These are phyloP conservation scores for Globisporangium solare DNA, from an alignment of 352 stramenopile genomes.

Conservation along the genomic window DNA sequence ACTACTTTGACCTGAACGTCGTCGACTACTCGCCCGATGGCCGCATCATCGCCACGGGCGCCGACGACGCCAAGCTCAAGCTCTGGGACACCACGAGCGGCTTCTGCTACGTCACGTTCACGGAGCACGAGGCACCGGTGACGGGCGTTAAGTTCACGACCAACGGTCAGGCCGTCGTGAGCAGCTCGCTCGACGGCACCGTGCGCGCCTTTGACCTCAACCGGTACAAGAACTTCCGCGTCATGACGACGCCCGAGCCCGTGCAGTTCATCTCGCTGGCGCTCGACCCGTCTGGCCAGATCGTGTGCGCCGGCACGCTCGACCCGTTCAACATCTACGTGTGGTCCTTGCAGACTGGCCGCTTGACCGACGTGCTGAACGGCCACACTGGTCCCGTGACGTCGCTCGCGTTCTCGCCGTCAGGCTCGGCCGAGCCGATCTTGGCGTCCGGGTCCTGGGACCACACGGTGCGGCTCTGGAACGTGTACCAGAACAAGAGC, in stretches of 20 bases:
- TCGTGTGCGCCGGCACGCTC: constrained; percentile 92
- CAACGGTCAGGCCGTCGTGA: constrained; percentile 92
- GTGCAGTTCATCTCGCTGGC: constrained; percentile 98
- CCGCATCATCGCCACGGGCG: constrained; percentile 94
- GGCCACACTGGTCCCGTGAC: constrained; percentile 97
- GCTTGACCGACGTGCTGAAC: constrained; percentile 96
- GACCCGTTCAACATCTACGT: constrained; percentile 98
- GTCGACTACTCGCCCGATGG: constrained; percentile 98
- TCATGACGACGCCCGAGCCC: constrained; percentile 94
- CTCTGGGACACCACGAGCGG: constrained; percentile 97
- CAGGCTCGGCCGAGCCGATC: constrained; percentile 69
- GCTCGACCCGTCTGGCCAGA: constrained; percentile 96
- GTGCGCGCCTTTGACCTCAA: constrained; percentile 98
- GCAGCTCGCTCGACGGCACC: constrained; percentile 96
- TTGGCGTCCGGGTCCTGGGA: constrained; percentile 98
- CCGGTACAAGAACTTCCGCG: constrained; percentile 99
- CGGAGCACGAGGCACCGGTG: constrained; percentile 95
- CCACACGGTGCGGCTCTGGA: constrained; percentile 98
- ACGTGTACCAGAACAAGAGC: constrained; percentile 96
- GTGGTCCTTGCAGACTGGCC: constrained; percentile 96
- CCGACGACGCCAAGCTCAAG: constrained; percentile 98
- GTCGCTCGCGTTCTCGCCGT: constrained; percentile 90
- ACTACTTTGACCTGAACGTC: constrained; percentile 97
- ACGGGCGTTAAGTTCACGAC: constrained; percentile 94
- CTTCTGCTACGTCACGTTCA: constrained; percentile 99